Percentiles rank a stretch among this genome's conserved stretches.
These are phyloP conservation scores for Berberis thunbergii DNA, from an alignment of 164 flowering plant genomes.

Conservation along the genomic window DNA sequence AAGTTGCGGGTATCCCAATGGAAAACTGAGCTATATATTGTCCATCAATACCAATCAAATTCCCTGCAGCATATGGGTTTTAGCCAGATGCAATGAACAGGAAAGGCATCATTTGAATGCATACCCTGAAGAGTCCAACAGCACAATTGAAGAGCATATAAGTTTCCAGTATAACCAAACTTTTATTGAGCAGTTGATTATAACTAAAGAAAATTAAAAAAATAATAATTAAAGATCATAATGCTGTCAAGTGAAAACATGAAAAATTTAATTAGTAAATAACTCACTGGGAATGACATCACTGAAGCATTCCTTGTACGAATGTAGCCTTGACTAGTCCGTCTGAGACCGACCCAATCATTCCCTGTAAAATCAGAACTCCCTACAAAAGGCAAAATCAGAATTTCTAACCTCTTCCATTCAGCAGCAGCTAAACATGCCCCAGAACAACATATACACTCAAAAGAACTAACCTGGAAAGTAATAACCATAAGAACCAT, in stretches of 20 bases:
- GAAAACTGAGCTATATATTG: conserved; percentile 25
- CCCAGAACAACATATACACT: neutral
- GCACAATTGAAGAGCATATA: conserved; percentile 1
- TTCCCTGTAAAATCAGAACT: conserved; percentile 7
- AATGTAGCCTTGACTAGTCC: conserved; percentile 7
- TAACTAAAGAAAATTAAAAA: no score
- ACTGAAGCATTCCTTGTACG: conserved; percentile 10
- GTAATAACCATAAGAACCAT: neutral
- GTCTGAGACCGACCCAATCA: conserved; percentile 11
- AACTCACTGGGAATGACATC: conserved; percentile 16
- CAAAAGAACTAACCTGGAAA: neutral
- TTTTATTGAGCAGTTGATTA: neutral
- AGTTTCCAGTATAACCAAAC: neutral
- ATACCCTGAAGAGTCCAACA: conserved; percentile 27
- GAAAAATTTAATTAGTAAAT: neutral
- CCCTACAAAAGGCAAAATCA: no score
- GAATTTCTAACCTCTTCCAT: no score
- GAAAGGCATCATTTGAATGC: conserved; percentile 27
- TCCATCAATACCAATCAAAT: conserved; percentile 28
- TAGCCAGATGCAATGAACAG: conserved; percentile 29
- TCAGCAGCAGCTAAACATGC: no score
- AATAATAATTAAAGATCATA: no score
- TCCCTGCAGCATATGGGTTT: conserved; percentile 27
- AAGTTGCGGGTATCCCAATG: conserved; percentile 26
- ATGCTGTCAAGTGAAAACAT: no score